A percentile compares a stretch with the other conserved stretches of the same genome.
Conservation (phyloP, 352 stramenopile genomes). For the Pythium dissimile region DNA sequence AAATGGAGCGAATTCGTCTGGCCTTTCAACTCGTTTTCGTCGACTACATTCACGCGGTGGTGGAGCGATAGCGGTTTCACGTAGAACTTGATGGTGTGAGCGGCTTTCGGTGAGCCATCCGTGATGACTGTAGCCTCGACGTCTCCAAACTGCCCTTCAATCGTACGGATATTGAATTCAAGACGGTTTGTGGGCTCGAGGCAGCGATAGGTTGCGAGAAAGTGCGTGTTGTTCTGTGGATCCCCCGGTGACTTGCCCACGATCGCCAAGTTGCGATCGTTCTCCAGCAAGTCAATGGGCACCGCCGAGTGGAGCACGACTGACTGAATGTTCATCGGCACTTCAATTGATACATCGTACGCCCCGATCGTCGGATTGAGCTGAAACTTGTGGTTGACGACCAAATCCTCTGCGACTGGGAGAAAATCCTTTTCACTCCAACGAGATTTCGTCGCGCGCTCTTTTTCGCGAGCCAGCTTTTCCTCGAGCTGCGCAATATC, state of each 20-base stretch:
- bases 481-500: slow-evolving; percentile 66
- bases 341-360: slow-evolving; percentile 81
- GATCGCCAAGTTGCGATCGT: slow-evolving; percentile 69
- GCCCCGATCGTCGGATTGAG: slow-evolving; percentile 60
- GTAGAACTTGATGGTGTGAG: slow-evolving; percentile 68
- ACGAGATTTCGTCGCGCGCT: slow-evolving; percentile 31
- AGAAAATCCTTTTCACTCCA: slow-evolving; percentile 54
- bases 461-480: slow-evolving; percentile 58
- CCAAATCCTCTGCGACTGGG: slow-evolving; percentile 67
- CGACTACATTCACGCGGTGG: slow-evolving; percentile 65
- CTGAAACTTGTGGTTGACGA: slow-evolving; percentile 77
- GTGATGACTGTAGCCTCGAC: slow-evolving; percentile 74
- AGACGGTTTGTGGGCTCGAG: slow-evolving; percentile 75
- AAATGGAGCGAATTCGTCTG: slow-evolving; percentile 66
- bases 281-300: slow-evolving; percentile 75
- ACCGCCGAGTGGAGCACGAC: slow-evolving; percentile 72
- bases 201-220: slow-evolving; percentile 78
- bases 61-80: slow-evolving; percentile 83
- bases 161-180: slow-evolving; percentile 77
- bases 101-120: slow-evolving; percentile 53
- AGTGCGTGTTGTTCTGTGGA: slow-evolving; percentile 50
- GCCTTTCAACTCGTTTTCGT: slow-evolving; percentile 48
- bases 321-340: slow-evolving; percentile 76
- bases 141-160: slow-evolving; percentile 82
- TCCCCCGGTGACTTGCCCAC: slow-evolving; percentile 66